Conservation (phyloP, 2,329 filamentous ascomycete genomes). For the Chaetomium sp. region DNA sequence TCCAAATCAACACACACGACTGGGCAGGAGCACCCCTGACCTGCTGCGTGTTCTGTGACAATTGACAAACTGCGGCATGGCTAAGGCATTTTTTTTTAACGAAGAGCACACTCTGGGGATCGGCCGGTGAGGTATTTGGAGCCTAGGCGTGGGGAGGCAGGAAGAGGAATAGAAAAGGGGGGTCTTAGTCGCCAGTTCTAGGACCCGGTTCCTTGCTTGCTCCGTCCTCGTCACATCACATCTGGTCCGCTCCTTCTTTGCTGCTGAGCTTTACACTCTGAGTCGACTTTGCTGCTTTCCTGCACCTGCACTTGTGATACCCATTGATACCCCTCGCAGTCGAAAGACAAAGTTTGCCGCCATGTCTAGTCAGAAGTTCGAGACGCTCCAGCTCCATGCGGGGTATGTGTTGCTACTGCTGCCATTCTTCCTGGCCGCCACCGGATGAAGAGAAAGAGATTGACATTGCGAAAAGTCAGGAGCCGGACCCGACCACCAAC, state of each 20-base stretch:
- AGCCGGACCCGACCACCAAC: constrained; percentile 79
- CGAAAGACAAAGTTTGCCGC: constrained; percentile 9
- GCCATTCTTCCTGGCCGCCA: constrained; percentile 8
- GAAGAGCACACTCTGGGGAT: constrained; percentile 19
- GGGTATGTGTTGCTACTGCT: constrained; percentile 55
- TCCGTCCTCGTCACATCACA: constrained; percentile 1
- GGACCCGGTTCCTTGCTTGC: neutral
- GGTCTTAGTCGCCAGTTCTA: neutral
- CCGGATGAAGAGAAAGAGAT: constrained; percentile 13
- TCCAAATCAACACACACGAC: constrained; percentile 16
- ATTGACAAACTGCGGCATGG: constrained; percentile 23
- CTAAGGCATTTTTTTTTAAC: neutral
- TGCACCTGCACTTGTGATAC: constrained; percentile 23
- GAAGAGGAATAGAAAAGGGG: constrained; percentile 7
- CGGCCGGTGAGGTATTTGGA: constrained; percentile 13
- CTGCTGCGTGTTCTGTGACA: constrained; percentile 25
- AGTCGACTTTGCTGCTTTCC: neutral
- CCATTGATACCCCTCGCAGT: constrained; percentile 23
- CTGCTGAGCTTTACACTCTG: neutral
- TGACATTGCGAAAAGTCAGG: constrained; percentile 59
- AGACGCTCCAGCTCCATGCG: constrained; percentile 84
- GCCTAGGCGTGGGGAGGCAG: constrained; percentile 5
- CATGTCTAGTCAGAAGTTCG: constrained; percentile 65
- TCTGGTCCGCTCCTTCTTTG: constrained; percentile 10
- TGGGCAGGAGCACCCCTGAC: constrained; percentile 16